phyloP scores from a whole-genome alignment of 129 eudicot species.

The Mikania micrantha region DNA sequence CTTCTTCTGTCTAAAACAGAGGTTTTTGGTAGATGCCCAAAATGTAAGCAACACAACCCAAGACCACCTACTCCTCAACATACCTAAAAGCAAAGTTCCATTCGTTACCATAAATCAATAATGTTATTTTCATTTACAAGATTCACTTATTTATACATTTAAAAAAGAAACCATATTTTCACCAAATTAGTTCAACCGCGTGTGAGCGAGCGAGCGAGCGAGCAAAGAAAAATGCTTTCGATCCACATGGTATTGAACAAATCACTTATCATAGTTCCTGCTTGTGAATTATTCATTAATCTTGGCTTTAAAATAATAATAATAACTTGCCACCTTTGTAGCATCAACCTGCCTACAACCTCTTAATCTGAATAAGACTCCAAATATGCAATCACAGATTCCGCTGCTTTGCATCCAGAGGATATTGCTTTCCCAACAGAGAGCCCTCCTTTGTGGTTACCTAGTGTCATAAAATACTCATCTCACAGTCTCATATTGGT shows the following conservation, averaged over 20 bases:
- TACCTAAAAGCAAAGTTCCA: background rate
- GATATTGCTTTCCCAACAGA: conserved; percentile 94
- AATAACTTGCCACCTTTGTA: background rate
- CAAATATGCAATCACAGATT: conserved; percentile 85
- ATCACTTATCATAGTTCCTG: background rate
- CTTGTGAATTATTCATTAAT: background rate
- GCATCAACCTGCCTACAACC: conserved; percentile 16
- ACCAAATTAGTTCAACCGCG: background rate
- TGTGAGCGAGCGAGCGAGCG: no score
- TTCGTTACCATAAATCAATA: background rate
- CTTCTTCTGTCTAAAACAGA: no score
- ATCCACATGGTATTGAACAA: background rate
- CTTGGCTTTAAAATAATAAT: background rate
- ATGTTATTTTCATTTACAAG: background rate
- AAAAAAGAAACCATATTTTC: conserved; percentile 2
- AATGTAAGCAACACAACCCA: no score
- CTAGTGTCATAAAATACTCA: conserved; percentile 24
- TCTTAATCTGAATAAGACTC: conserved; percentile 39
- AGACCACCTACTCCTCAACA: no score
- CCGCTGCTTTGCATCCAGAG: conserved; percentile 90
- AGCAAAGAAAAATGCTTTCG: background rate
- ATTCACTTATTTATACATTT: background rate
- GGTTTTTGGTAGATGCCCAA: no score
- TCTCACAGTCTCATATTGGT: background rate
- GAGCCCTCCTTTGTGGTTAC: conserved; percentile 92